Base-by-base conservation (phyloP, 202 grass and related monocot species). In the Eragrostis tef region DNA sequence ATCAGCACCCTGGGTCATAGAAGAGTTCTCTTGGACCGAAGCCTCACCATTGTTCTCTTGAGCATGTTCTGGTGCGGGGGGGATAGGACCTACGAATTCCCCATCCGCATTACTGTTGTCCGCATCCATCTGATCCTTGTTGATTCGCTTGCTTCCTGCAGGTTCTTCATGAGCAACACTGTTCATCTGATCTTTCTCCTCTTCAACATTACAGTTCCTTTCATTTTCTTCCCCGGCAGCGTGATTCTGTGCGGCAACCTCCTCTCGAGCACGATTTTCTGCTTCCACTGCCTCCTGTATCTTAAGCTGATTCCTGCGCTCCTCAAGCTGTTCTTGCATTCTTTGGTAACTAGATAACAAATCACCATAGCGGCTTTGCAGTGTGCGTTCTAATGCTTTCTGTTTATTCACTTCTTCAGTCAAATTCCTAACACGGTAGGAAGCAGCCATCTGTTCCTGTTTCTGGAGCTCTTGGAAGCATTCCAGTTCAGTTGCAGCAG, bases 401-500 rank as follows among this genome's bases (percentile, higher is more conserved):
- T 94, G 94, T 60, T 89, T 93, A 79, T 85, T 89, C 64, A 98
- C 92, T 89, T 93, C 90, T 60, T 94, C 92, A 11, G 82, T 69
- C 46, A 91, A 89, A 74, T 94, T 83, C 71, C 71, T 82, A 12
- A 91, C 56, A 27, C 92, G 86, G 20, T 79, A 93, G 11, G 92
- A 73, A 54, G 90, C 88, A 45, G 94, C 94, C 49, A 94, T 77
- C 5, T 82, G 67, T 80, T 94, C 94, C 71, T 98, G 94, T 66
- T 98, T 98, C 71, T 94, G 90, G 39, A 94, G 73, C 68, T 80
- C 92, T 85, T 93, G 83, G 72, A 98, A 98, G 90, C 94, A 98
- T 68, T 90, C 86, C 48, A 94, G 79, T 74, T 98, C 95, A 7
- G 95, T 94, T 69, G 88, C 85, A 67, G 91, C 82, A 61, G 92